Evolutionary conservation across 306 rosid genomes (phyloP), one percentile per base, ranked within the genome.

Genomic region (Rosa chinensis): DNA sequence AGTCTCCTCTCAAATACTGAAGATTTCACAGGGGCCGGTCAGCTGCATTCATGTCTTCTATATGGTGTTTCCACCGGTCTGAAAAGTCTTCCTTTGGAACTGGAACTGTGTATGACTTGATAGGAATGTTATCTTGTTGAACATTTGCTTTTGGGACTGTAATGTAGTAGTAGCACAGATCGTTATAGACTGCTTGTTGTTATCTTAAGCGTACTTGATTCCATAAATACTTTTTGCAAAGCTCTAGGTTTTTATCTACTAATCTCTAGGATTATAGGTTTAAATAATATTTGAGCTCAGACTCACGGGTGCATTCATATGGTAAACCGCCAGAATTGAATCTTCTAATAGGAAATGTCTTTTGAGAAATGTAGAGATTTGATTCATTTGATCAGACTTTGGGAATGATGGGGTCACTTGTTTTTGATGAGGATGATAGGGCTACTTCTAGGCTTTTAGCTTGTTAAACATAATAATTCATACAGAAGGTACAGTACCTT

Each of bases 1-100:
- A 90, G 78, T 76, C 98, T 67, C 87, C 98, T 43, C 90, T 2
- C 48, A 94, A 92, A 81, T 92, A 92, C 66, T 94, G 88, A 89
- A 28, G 9, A 48, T 55, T 9, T 42, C 21, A 25, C 12, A 13
- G n/a, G 48, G 71, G n/a, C 0, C 4, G 17, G 58, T 44, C 3
- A 8, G 43, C 58, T 48, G 62, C 71, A 17, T 39, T 61, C 47
- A 10, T 10, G 18, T 28, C 47, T 32, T 11, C 9, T 4, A 0
- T 62, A n/a, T 32, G 59, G 50, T 2, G 62, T 48, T 16, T 63
- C 25, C 49, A 5, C 7, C 11, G 5, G 47, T 32, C 48, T 18
- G 35, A 9, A 37, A 39, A 16, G 32, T 66, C 48, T 35, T 18
- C 5, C 0, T 32, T 20, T 44, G 47, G 45, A 44, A 4, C 2